A percentile compares a stretch with the other conserved stretches of the same genome.
phyloP scores from a whole-genome alignment of 139 green algal genomes.

The Chlorella sp. region DNA sequence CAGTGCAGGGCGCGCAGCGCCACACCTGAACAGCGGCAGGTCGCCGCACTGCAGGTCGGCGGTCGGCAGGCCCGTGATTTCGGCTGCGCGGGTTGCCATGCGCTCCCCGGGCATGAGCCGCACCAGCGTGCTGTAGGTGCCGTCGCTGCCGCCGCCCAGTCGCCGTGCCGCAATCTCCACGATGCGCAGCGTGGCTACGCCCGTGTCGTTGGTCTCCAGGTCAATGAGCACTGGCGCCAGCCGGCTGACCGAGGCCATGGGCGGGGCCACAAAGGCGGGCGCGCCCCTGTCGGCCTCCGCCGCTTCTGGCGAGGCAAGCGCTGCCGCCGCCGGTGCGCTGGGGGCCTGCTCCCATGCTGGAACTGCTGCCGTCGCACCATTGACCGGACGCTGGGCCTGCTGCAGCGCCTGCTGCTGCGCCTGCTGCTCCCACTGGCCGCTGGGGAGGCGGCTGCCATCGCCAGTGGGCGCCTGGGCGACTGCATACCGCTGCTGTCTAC shows the following conservation, averaged over 20 bases:
- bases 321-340: neutral
- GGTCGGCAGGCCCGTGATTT: neutral
- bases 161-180: no score
- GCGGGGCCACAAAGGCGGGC: no score
- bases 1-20: no score
- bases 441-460: neutral
- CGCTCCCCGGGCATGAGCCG: no score
- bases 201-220: conserved; percentile 67
- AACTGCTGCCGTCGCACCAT: neutral
- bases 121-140: neutral
- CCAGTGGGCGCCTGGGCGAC: no score
- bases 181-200: no score
- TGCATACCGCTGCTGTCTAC: neutral
- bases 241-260: no score
- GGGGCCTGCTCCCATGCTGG: neutral
- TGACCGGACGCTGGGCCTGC: no score
- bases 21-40: neutral
- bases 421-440: neutral
- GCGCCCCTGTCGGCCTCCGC: no score
- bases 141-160: no score
- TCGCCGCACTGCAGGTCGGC: neutral
- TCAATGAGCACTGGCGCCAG: conserved; percentile 56
- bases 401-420: neutral
- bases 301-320: neutral
- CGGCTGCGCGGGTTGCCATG: no score